Percentiles rank a stretch among this genome's conserved stretches.
Evolutionary conservation across 345 rosid genomes (phyloP).

Genomic region (Odontarrhena argentea): DNA sequence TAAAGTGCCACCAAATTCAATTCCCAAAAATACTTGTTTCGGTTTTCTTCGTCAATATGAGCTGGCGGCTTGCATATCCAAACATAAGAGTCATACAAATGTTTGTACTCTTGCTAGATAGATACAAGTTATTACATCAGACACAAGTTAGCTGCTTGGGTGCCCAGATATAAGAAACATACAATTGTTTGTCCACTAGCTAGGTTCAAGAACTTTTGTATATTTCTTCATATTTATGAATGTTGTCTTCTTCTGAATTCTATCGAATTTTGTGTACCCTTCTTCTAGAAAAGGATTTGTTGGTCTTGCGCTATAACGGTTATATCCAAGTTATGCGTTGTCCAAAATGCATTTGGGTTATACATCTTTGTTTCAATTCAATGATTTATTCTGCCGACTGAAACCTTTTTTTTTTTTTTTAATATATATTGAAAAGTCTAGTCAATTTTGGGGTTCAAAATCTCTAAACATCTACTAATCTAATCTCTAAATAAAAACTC

Average conservation of each 20-base stretch:
- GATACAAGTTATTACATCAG: slow-evolving; percentile 14
- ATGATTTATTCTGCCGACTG: no score
- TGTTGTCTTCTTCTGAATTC: slow-evolving; percentile 6
- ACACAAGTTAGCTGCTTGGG: slow-evolving; percentile 20
- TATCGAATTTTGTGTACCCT: background rate
- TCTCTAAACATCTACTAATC: no score
- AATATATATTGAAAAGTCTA: no score
- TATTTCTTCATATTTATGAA: slow-evolving; percentile 1
- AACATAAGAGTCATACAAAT: slow-evolving; percentile 26
- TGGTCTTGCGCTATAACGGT: slow-evolving; percentile 6
- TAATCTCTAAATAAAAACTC: no score
- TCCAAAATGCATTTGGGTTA: background rate
- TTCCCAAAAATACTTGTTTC: slow-evolving; percentile 8
- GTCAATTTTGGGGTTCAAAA: no score
- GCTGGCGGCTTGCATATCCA: slow-evolving; percentile 30
- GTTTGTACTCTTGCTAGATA: slow-evolving; percentile 20
- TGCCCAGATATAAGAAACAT: slow-evolving; percentile 28
- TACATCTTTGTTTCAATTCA: no score
- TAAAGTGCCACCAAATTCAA: background rate
- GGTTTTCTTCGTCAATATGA: slow-evolving; percentile 18
- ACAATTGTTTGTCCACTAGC: slow-evolving; percentile 24
- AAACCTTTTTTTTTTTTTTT: no score
- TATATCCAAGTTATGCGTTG: background rate
- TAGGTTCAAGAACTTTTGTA: slow-evolving; percentile 23
- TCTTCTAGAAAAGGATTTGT: background rate